Conservation (phyloP, 2,329 filamentous ascomycete genomes). For the Pseudogymnoascus sp. region DNA sequence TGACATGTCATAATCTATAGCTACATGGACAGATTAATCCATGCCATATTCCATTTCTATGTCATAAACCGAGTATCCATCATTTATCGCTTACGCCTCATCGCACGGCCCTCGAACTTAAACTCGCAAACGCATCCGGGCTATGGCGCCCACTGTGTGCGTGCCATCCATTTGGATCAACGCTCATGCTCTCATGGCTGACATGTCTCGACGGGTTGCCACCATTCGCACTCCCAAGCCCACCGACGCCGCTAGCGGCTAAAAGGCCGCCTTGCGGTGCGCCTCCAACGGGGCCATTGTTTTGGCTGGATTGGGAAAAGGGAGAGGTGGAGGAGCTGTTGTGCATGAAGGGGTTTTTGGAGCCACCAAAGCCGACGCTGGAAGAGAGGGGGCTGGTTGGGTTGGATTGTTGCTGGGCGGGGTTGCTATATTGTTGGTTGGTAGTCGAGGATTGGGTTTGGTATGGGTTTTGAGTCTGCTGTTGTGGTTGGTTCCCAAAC, state of each 20-base stretch:
- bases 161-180: slow-evolving; percentile 42
- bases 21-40: neutral
- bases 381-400: slow-evolving; percentile 22
- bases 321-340: neutral
- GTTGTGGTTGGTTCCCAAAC: slow-evolving; percentile 22
- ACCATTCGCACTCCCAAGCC: slow-evolving; percentile 11
- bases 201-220: slow-evolving; percentile 33
- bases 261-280: neutral
- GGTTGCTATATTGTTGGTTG: neutral
- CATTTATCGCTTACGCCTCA: neutral
- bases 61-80: neutral
- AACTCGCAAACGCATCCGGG: slow-evolving; percentile 69
- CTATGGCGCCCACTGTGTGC: slow-evolving; percentile 64
- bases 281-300: neutral
- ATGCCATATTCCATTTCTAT: neutral
- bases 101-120: slow-evolving; percentile 32
- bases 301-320: neutral
- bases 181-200: slow-evolving; percentile 62
- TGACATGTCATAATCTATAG: neutral
- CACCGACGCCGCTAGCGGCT: neutral
- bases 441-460: neutral
- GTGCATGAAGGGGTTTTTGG: slow-evolving; percentile 27
- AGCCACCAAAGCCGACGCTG: slow-evolving; percentile 14
- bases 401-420: slow-evolving; percentile 14
- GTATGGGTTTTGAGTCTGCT: slow-evolving; percentile 25